A percentile compares a stretch with the other conserved stretches of the same genome.
phyloP scores from a whole-genome alignment of 768 basidiomycete species.

The Rubroboletus satanas region DNA sequence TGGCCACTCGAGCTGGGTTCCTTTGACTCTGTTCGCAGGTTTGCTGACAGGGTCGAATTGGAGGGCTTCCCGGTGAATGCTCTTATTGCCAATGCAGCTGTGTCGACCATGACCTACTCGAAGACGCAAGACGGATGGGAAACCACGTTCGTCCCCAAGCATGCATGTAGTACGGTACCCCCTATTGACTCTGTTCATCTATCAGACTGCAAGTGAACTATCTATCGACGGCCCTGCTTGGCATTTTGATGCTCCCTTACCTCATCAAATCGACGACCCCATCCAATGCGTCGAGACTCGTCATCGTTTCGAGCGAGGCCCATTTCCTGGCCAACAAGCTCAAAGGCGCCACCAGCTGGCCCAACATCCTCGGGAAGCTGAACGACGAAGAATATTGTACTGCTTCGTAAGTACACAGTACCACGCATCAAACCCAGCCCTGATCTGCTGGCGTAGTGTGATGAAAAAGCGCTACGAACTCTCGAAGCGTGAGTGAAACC shows the following conservation, averaged over 20 bases:
- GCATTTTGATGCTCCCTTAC: constrained; percentile 34
- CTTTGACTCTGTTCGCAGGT: constrained; percentile 33
- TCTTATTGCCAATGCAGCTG: constrained; percentile 32
- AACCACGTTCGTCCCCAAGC: constrained; percentile 27
- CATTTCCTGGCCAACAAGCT: constrained; percentile 19
- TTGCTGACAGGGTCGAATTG: constrained; percentile 27
- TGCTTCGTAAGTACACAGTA: constrained; percentile 14
- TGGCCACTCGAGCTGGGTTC: constrained; percentile 35
- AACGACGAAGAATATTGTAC: constrained; percentile 29
- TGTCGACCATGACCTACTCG: constrained; percentile 13
- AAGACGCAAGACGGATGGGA: constrained; percentile 37
- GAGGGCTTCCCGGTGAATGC: constrained; percentile 28
- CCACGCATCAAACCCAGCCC: not conserved
- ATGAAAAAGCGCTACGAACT: constrained; percentile 26
- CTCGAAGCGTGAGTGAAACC: constrained; percentile 24
- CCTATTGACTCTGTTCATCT: not conserved
- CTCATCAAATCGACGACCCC: constrained; percentile 29
- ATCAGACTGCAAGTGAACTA: constrained; percentile 36
- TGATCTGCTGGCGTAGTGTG: constrained; percentile 9
- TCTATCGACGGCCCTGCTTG: constrained; percentile 34
- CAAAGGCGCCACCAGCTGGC: constrained; percentile 10
- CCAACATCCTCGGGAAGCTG: constrained; percentile 28
- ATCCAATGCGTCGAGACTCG: constrained; percentile 23
- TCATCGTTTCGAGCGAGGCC: constrained; percentile 31
- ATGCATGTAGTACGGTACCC: not conserved